phyloP scores from a whole-genome alignment of 345 rosid species.

The Nasturtium officinale region DNA sequence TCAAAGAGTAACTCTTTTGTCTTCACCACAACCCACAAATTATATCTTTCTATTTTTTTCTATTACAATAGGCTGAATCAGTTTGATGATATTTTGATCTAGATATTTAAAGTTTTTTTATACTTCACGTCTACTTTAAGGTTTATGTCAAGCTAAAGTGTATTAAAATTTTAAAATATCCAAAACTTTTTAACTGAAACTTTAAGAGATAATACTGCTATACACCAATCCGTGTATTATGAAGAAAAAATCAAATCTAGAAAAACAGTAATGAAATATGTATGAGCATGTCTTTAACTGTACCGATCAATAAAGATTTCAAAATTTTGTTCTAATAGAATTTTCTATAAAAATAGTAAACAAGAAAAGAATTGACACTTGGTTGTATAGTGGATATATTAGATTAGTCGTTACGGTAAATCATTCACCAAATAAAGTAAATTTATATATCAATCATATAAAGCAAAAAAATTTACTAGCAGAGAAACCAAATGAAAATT shows the following conservation, averaged over 20 bases:
- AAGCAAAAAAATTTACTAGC: neutral
- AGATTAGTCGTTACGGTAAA: neutral
- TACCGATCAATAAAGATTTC: neutral
- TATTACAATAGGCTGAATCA: neutral
- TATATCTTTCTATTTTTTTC: neutral
- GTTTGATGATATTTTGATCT: neutral
- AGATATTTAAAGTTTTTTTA: neutral
- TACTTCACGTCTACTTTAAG: conserved; percentile 17
- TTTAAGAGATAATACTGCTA: neutral
- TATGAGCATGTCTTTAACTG: neutral
- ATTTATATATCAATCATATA: neutral
- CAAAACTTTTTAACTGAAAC: neutral
- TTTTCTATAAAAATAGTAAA: neutral
- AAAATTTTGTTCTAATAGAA: neutral
- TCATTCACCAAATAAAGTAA: neutral
- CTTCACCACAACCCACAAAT: neutral
- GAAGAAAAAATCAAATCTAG: too few relatives aligned
- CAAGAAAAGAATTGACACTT: neutral
- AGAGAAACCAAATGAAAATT: neutral
- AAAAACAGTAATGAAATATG: neutral
- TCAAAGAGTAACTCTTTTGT: conserved; percentile 14
- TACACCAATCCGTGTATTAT: neutral
- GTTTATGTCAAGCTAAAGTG: neutral
- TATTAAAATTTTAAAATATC: neutral
- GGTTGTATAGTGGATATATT: neutral